Evolutionary conservation across 2,329 filamentous ascomycete species (phyloP).

Genomic region (Diaporthe sp.): DNA sequence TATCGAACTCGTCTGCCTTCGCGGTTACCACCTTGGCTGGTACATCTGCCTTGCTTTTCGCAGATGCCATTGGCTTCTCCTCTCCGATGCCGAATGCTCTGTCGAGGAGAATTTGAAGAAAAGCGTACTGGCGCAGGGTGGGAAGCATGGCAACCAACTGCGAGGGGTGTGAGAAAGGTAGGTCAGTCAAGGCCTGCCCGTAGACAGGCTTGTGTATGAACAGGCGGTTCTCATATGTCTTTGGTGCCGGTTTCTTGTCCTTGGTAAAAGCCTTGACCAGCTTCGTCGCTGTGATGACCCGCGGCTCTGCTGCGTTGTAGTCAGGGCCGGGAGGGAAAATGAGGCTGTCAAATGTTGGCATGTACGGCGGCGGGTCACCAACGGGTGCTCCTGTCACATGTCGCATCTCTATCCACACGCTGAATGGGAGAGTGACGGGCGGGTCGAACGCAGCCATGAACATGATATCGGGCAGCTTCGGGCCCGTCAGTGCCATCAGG

Average conservation of each 20-base stretch:
- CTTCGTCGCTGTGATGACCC: slow-evolving; percentile 66
- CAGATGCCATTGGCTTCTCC: slow-evolving; percentile 45
- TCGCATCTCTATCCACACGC: slow-evolving; percentile 73
- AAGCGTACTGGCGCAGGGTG: slow-evolving; percentile 80
- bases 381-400: slow-evolving; percentile 65
- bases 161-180: slow-evolving; percentile 83
- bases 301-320: slow-evolving; percentile 70
- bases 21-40: slow-evolving; percentile 35
- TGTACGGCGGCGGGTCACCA: slow-evolving; percentile 54
- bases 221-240: slow-evolving; percentile 70
- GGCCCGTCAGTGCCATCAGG: slow-evolving; percentile 59
- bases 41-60: slow-evolving; percentile 38
- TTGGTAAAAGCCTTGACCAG: slow-evolving; percentile 58
- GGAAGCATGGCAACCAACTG: slow-evolving; percentile 83
- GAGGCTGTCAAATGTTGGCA: slow-evolving; percentile 69
- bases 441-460: slow-evolving; percentile 83
- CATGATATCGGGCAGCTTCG: slow-evolving; percentile 77
- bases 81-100: slow-evolving; percentile 67
- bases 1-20: slow-evolving; percentile 39
- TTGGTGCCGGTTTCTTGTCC: slow-evolving; percentile 48
- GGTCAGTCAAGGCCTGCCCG: slow-evolving; percentile 73
- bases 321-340: slow-evolving; percentile 66
- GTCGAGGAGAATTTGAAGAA: slow-evolving; percentile 74
- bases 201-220: slow-evolving; percentile 81
- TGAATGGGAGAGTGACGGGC: slow-evolving; percentile 77